Evolutionary conservation across 2,329 filamentous ascomycete species (phyloP).

Genomic region (Penicillium freii): DNA sequence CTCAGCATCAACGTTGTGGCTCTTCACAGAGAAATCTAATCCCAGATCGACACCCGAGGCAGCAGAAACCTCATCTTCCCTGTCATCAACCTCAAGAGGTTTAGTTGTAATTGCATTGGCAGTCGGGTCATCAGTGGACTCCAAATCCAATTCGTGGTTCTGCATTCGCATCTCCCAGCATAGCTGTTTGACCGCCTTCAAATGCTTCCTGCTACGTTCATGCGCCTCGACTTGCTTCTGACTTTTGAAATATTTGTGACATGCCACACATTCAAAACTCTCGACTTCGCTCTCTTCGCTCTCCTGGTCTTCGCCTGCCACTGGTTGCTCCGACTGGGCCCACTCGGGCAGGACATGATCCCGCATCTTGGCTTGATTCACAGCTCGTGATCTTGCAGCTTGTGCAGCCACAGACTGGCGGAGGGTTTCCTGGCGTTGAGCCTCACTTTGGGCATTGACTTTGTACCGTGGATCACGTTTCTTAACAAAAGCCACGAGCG

Average conservation of each 20-base stretch:
- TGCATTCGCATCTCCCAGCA: slow-evolving; percentile 80
- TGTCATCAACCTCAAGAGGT: background rate
- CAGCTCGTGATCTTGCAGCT: slow-evolving; percentile 76
- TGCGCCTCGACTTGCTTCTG: slow-evolving; percentile 89
- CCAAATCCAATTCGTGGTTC: slow-evolving; percentile 53
- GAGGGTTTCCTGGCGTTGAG: slow-evolving; percentile 73
- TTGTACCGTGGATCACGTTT: slow-evolving; percentile 88
- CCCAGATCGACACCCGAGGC: background rate
- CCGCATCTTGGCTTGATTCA: slow-evolving; percentile 71
- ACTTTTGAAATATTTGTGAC: slow-evolving; percentile 73
- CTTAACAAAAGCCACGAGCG: slow-evolving; percentile 80
- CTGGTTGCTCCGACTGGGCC: slow-evolving; percentile 60
- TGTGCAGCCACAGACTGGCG: slow-evolving; percentile 79
- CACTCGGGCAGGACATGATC: slow-evolving; percentile 68
- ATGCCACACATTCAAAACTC: slow-evolving; percentile 62
- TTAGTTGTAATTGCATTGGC: background rate
- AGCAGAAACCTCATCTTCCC: background rate
- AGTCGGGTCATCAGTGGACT: background rate
- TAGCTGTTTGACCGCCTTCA: slow-evolving; percentile 79
- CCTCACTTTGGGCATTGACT: slow-evolving; percentile 72
- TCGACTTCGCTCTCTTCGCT: slow-evolving; percentile 52
- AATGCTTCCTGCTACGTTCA: slow-evolving; percentile 94
- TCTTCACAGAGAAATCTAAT: background rate
- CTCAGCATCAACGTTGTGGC: background rate
- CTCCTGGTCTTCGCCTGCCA: slow-evolving; percentile 50